Percentiles rank a stretch among this genome's conserved stretches.
These are phyloP conservation scores for Buxus sempervirens DNA, from an alignment of 164 flowering plant genomes.

Conservation along the genomic window DNA sequence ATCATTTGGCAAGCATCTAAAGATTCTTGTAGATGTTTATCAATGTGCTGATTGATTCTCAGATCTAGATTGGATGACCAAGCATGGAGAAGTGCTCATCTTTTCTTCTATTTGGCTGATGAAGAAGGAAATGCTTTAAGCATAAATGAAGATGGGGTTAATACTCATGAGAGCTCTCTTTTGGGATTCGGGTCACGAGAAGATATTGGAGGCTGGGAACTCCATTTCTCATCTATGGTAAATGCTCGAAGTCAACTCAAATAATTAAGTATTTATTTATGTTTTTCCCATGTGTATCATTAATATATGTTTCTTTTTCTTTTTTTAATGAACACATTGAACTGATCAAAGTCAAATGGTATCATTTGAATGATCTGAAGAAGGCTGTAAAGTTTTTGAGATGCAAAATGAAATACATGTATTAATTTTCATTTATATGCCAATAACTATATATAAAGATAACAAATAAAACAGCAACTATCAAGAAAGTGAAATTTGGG, in stretches of 20 bases:
- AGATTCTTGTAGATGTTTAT: background rate
- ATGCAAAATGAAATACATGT: too few relatives aligned
- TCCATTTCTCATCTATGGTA: constrained; percentile 77
- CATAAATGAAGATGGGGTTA: constrained; percentile 34
- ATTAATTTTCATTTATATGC: too few relatives aligned
- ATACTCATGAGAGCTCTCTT: constrained; percentile 40
- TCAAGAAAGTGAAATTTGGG: too few relatives aligned
- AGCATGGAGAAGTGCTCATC: constrained; percentile 46
- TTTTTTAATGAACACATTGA: background rate
- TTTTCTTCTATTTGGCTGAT: constrained; percentile 93
- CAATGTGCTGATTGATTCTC: constrained; percentile 17
- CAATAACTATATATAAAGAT: too few relatives aligned
- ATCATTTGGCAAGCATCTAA: too few relatives aligned
- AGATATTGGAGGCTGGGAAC: constrained; percentile 83
- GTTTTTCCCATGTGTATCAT: background rate
- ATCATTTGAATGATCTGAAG: background rate
- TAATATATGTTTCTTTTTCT: background rate
- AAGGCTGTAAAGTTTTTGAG: background rate
- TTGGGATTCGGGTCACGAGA: constrained; percentile 64
- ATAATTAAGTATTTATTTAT: background rate
- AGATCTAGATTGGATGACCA: constrained; percentile 44
- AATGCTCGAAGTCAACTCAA: background rate
- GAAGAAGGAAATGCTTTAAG: constrained; percentile 65
- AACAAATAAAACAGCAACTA: too few relatives aligned
- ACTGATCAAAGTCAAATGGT: background rate